A percentile compares a stretch with the other conserved stretches of the same genome.
These are phyloP conservation scores for Phymatotrichopsis omnivora DNA, from an alignment of 2,329 filamentous ascomycete species.

Conservation along the genomic window DNA sequence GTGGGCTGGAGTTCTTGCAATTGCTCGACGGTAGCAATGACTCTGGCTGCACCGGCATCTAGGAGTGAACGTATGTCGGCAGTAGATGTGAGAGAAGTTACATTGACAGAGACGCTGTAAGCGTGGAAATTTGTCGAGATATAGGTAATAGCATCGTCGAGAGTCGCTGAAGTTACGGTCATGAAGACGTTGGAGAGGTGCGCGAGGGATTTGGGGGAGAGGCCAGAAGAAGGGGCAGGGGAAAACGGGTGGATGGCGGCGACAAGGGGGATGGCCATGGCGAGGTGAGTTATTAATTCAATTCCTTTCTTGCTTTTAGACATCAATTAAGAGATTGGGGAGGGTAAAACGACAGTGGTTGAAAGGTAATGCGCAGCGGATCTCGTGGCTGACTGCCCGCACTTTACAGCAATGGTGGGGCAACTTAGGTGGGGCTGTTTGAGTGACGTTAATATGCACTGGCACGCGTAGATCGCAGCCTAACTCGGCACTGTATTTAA, in stretches of 20 bases:
- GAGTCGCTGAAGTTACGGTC: slow-evolving; percentile 41
- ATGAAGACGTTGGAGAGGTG: slow-evolving; percentile 51
- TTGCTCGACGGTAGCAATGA: slow-evolving; percentile 67
- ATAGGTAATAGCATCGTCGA: slow-evolving; percentile 43
- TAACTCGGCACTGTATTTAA: too few relatives aligned
- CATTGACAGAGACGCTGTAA: slow-evolving; percentile 63
- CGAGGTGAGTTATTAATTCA: too few relatives aligned
- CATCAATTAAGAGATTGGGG: background rate
- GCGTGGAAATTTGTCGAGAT: slow-evolving; percentile 47
- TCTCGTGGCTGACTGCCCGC: too few relatives aligned
- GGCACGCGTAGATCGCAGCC: too few relatives aligned
- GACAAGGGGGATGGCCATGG: slow-evolving; percentile 40
- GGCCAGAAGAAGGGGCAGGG: slow-evolving; percentile 41
- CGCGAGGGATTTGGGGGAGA: slow-evolving; percentile 45
- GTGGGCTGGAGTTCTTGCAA: slow-evolving; percentile 46
- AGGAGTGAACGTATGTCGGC: slow-evolving; percentile 72
- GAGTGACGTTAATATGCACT: too few relatives aligned
- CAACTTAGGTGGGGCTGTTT: slow-evolving; percentile 13
- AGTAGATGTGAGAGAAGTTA: slow-evolving; percentile 53
- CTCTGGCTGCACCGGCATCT: slow-evolving; percentile 72
- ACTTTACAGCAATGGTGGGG: slow-evolving; percentile 8
- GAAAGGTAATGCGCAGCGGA: slow-evolving; percentile 1
- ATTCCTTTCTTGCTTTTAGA: too few relatives aligned
- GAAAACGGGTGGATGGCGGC: slow-evolving; percentile 41
- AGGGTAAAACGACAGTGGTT: background rate